Conservation (phyloP, 1,284 basidiomycete genomes). For the Cryptococcus sp. region DNA sequence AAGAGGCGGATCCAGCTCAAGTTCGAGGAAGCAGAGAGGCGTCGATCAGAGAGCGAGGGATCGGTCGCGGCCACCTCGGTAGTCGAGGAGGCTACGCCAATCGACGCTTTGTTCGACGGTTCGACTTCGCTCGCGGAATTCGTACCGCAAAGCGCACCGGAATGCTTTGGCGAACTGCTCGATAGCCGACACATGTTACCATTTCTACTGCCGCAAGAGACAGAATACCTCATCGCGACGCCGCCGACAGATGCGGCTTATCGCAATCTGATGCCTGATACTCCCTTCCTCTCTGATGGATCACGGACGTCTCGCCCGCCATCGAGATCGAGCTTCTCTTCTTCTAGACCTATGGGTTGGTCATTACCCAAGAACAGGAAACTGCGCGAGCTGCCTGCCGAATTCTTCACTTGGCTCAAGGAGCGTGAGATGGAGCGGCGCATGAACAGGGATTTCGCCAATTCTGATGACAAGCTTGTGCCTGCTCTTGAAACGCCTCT, state of each 20-base stretch:
- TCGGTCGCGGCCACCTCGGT: background rate
- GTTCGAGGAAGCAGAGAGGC: slow-evolving; percentile 76
- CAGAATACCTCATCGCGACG: slow-evolving; percentile 71
- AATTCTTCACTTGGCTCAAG: slow-evolving; percentile 51
- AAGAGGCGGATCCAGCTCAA: slow-evolving; percentile 67
- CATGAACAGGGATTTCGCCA: slow-evolving; percentile 15
- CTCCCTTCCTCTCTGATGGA: slow-evolving; percentile 33
- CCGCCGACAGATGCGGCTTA: slow-evolving; percentile 44
- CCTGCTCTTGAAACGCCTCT: slow-evolving; percentile 14
- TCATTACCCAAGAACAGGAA: slow-evolving; percentile 20
- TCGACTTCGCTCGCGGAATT: slow-evolving; percentile 66
- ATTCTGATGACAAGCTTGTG: slow-evolving; percentile 4
- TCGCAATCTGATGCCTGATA: slow-evolving; percentile 28
- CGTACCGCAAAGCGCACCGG: slow-evolving; percentile 73
- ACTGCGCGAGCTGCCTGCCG: slow-evolving; percentile 38
- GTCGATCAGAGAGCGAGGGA: slow-evolving; percentile 12
- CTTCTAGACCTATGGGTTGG: slow-evolving; percentile 43
- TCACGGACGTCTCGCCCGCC: slow-evolving; percentile 27
- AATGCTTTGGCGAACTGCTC: slow-evolving; percentile 79
- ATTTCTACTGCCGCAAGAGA: slow-evolving; percentile 76
- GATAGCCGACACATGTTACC: slow-evolving; percentile 92
- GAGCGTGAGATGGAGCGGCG: slow-evolving; percentile 31
- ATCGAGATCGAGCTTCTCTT: slow-evolving; percentile 43
- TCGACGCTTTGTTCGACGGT: slow-evolving; percentile 78
- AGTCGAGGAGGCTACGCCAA: slow-evolving; percentile 44